Evolutionary conservation across 306 rosid genomes (phyloP).

Genomic region (Cicer arietinum): DNA sequence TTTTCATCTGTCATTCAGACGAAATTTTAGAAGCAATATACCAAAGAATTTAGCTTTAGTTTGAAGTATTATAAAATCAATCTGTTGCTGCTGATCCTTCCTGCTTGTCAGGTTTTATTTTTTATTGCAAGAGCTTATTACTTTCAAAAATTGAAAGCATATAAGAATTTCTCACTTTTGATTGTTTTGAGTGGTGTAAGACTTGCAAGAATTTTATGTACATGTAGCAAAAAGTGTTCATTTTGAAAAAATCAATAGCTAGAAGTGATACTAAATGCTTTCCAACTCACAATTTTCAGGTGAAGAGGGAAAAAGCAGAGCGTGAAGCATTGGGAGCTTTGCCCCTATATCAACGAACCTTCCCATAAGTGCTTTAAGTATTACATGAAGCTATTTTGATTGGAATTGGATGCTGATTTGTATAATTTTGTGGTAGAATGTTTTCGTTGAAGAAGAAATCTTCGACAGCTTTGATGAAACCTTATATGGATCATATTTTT

Average conservation of each 20-base stretch:
- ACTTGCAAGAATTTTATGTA: neutral
- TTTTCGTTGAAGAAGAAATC: conserved; percentile 51
- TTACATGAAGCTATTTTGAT: conserved; percentile 47
- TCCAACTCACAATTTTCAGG: conserved; percentile 58
- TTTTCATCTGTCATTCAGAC: neutral
- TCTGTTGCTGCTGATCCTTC: neutral
- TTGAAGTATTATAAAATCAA: conserved; percentile 12
- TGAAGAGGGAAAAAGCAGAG: conserved; percentile 86
- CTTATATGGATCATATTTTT: conserved; percentile 45
- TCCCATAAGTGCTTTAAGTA: conserved; percentile 64
- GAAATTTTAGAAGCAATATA: neutral
- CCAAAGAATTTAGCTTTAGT: conserved; percentile 2
- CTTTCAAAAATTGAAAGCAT: conserved; percentile 7
- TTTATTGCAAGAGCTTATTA: neutral
- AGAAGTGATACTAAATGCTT: conserved; percentile 31
- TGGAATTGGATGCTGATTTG: conserved; percentile 50
- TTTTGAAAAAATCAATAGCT: neutral
- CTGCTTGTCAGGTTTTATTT: neutral
- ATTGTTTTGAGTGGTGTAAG: neutral
- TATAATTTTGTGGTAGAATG: conserved; percentile 46
- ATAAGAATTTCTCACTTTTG: neutral
- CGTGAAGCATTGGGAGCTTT: conserved; percentile 94
- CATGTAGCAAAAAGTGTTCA: neutral
- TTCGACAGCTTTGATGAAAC: conserved; percentile 39
- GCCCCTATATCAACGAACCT: conserved; percentile 85